Conservation (phyloP, 2,329 filamentous ascomycete species). For the Neoarthrinium moseri region DNA sequence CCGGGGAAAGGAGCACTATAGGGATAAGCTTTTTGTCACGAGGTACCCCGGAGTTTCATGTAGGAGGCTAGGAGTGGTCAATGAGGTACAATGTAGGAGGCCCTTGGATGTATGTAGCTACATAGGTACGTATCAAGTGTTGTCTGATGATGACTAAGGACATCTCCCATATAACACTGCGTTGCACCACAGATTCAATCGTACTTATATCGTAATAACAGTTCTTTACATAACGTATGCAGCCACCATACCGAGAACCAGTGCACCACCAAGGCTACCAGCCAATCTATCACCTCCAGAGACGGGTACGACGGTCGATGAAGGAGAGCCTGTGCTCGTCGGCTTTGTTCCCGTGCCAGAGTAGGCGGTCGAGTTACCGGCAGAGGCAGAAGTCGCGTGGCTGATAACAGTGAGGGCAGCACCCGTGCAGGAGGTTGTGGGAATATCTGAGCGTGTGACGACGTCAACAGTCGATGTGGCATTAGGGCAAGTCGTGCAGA, state of each 20-base stretch:
- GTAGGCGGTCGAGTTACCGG: not conserved
- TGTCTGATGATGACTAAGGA: no score
- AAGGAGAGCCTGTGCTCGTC: not conserved
- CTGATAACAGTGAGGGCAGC: constrained; percentile 1
- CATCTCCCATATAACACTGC: no score
- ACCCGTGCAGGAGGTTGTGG: not conserved
- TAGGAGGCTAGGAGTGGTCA: no score
- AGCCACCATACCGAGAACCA: not conserved
- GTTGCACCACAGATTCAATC: no score
- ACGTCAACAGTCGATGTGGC: not conserved
- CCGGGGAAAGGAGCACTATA: no score
- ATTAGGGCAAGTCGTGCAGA: not conserved
- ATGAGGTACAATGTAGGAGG: no score
- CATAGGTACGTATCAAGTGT: no score
- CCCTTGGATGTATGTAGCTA: no score
- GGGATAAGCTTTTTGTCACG: no score
- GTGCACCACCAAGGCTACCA: not conserved
- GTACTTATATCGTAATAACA: no score
- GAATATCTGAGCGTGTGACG: not conserved
- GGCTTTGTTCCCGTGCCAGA: not conserved
- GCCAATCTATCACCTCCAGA: not conserved
- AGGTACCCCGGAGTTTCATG: no score
- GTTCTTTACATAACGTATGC: not conserved
- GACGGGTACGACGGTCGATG: not conserved
- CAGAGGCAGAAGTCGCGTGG: not conserved